These are phyloP conservation scores for Lipomyces lipofer DNA, from an alignment of 805 yeast genomes.

Conservation along the genomic window DNA sequence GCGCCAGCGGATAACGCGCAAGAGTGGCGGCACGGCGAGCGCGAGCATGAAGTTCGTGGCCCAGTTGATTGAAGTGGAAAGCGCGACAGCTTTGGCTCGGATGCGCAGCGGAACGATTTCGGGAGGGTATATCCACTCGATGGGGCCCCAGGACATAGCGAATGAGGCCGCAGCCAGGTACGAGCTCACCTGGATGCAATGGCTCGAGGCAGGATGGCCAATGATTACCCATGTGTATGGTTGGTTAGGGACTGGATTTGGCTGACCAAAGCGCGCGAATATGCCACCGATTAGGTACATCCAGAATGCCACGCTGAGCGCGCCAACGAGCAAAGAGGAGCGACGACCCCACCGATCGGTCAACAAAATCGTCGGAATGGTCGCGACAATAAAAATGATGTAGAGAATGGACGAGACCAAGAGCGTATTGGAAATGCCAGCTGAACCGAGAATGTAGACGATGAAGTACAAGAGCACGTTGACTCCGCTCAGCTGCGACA, in stretches of 20 bases:
- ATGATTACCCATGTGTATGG: slow-evolving; percentile 44
- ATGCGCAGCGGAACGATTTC: slow-evolving; percentile 61
- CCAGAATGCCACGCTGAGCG: slow-evolving; percentile 60
- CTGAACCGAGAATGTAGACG: slow-evolving; percentile 48
- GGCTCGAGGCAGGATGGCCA: slow-evolving; percentile 57
- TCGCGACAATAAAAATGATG: slow-evolving; percentile 50
- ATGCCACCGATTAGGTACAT: slow-evolving; percentile 69
- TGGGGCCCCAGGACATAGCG: slow-evolving; percentile 78
- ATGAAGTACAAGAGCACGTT: slow-evolving; percentile 52
- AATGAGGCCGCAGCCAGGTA: slow-evolving; percentile 73
- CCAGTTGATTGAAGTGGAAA: slow-evolving; percentile 26
- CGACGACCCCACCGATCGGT: slow-evolving; percentile 70
- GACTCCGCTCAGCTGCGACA: slow-evolving; percentile 44
- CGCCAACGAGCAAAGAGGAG: slow-evolving; percentile 58
- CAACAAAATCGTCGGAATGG: slow-evolving; percentile 55
- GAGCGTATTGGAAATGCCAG: slow-evolving; percentile 52
- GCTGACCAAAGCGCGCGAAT: slow-evolving; percentile 49
- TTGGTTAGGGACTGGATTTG: slow-evolving; percentile 48
- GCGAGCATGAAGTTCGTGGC: slow-evolving; percentile 37
- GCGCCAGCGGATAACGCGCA: slow-evolving; percentile 76
- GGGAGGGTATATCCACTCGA: slow-evolving; percentile 27
- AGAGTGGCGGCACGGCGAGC: slow-evolving; percentile 47
- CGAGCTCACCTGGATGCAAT: slow-evolving; percentile 50
- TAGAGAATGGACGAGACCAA: slow-evolving; percentile 48
- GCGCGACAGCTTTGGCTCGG: slow-evolving; percentile 17